These are phyloP conservation scores for Lasiosphaeria hispida DNA, from an alignment of 495 filamentous ascomycete species.

Conservation along the genomic window DNA sequence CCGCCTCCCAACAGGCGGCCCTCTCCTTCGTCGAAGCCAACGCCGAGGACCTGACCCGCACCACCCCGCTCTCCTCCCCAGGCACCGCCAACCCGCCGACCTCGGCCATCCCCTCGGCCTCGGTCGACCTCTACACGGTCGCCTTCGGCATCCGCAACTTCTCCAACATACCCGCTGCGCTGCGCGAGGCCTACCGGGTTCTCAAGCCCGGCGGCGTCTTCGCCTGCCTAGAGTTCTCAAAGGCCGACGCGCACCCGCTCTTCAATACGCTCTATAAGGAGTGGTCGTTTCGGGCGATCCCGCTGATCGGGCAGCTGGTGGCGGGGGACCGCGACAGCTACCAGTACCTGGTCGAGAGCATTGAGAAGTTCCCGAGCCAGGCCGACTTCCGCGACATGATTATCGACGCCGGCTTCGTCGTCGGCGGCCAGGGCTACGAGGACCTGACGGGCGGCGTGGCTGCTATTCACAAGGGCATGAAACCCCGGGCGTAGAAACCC, in stretches of 20 bases:
- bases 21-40: slow-evolving; percentile 86
- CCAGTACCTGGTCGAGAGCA: slow-evolving; percentile 98
- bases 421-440: slow-evolving; percentile 79
- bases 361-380: slow-evolving; percentile 88
- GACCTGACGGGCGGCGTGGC: slow-evolving; percentile 90
- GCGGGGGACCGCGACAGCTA: slow-evolving; percentile 94
- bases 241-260: slow-evolving; percentile 63
- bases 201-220: slow-evolving; percentile 94
- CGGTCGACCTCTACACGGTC: slow-evolving; percentile 90
- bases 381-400: slow-evolving; percentile 84
- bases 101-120: slow-evolving; percentile 52
- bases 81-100: slow-evolving; percentile 25
- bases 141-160: slow-evolving; percentile 98
- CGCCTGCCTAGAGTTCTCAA: slow-evolving; percentile 93
- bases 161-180: slow-evolving; percentile 75
- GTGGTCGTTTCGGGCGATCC: slow-evolving; percentile 94
- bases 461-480: slow-evolving; percentile 94
- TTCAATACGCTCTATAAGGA: slow-evolving; percentile 89
- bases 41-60: slow-evolving; percentile 64
- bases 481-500: slow-evolving; percentile 53
- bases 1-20: slow-evolving; percentile 43
- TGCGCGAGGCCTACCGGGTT: slow-evolving; percentile 79
- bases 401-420: slow-evolving; percentile 78
- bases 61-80: slow-evolving; percentile 19
- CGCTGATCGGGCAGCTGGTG: slow-evolving; percentile 90